Evolutionary conservation across 2,329 filamentous ascomycete species (phyloP), one percentile per base, ranked within the genome.

Genomic region (Metarhizium humberi): DNA sequence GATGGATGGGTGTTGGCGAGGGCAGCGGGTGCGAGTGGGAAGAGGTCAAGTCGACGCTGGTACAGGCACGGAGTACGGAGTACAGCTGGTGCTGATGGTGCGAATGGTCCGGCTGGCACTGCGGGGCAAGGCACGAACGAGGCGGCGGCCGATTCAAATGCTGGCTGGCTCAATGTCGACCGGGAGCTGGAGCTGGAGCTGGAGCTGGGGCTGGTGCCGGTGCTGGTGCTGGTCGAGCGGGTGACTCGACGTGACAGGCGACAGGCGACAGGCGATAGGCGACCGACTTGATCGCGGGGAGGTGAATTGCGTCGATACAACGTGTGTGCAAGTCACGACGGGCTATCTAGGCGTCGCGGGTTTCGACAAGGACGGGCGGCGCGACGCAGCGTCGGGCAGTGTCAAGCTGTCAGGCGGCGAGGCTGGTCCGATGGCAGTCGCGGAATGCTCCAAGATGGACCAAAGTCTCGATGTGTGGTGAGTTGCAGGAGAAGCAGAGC

Each of bases 261-360:
- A 55, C 55, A 55, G 49, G 52, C 57, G 57, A 58, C 57, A 40
- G 53, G 56, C 55, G 51, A 55, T 52, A 50, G 43, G 52, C 46
- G 52, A 56, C 43, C 52, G 49, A 51, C 43, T 43, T 6, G 13
- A 16, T 43, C 40, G 40, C 40, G 40, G 40, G 40, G 40, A 18
- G 14, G 40, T 6, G 40, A 40, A 40, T 36, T 40, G 38, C 38
- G 10, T 40, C 11, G n/a, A 25, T 14, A 18, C 20, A 25, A 25
- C 49, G 36, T 13, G 25, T 25, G 25, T 25, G 25, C 25, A 25
- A 25, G 25, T 25, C 25, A 25, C 25, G 25, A 25, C 25, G 4
- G 25, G 25, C 25, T 25, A 25, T 25, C 25, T 25, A 25, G 25
- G 25, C 25, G 25, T 25, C 25, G 25, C 25, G 25, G 25, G 25